Evolutionary conservation across 139 green algal genomes (phyloP).

Genomic region (Marvania coccoides): DNA sequence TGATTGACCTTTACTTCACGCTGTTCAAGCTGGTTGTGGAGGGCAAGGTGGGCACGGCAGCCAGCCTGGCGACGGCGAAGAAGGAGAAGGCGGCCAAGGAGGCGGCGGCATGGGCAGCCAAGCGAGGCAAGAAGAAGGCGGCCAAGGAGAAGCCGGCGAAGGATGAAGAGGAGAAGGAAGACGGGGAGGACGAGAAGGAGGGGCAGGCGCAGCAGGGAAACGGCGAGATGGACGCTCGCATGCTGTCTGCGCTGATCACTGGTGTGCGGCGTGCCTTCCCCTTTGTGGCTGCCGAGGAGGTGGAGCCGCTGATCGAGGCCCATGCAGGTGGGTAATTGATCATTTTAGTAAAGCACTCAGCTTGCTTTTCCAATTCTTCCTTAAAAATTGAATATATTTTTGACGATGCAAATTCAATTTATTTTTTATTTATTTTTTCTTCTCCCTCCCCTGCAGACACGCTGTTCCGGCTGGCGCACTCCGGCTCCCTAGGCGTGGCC

Average conservation of each 20-base stretch:
- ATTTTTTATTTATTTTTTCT: background rate
- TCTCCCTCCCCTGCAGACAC: slow-evolving; percentile 21
- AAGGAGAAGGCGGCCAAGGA: slow-evolving; percentile 5
- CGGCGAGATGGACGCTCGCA: slow-evolving; percentile 46
- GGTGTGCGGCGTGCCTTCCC: slow-evolving; percentile 87
- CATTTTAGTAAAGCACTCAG: background rate
- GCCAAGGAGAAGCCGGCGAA: slow-evolving; percentile 6
- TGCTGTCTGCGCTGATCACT: slow-evolving; percentile 76
- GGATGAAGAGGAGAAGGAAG: slow-evolving; percentile 18
- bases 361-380: background rate
- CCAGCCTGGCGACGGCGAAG: slow-evolving; percentile 4
- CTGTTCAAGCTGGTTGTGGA: slow-evolving; percentile 79
- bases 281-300: slow-evolving; percentile 58
- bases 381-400: background rate
- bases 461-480: slow-evolving; percentile 87
- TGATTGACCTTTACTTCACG: slow-evolving; percentile 88
- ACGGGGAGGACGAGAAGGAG: slow-evolving; percentile 7
- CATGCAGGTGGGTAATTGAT: slow-evolving; percentile 28
- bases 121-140: slow-evolving; percentile 6
- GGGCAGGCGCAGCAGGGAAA: background rate
- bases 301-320: slow-evolving; percentile 54
- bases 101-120: background rate
- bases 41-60: slow-evolving; percentile 55
- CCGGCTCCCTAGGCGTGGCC: slow-evolving; percentile 65
- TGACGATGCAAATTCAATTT: background rate